Conservation (phyloP, 495 filamentous ascomycete species). For the Neurospora africana region DNA sequence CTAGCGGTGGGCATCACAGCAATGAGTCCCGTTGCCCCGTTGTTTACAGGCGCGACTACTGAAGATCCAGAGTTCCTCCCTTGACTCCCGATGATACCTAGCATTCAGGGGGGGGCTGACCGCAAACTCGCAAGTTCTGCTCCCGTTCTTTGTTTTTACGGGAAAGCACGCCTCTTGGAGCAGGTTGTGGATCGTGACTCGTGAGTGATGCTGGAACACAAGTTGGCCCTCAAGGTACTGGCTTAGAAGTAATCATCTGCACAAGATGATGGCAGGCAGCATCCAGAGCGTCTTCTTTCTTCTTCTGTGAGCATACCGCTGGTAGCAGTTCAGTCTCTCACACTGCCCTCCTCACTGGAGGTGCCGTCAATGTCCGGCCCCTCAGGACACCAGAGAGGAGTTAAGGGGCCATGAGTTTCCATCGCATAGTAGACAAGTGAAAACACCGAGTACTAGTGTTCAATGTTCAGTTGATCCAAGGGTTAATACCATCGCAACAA, state of each 20-base stretch:
- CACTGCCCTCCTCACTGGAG: not conserved
- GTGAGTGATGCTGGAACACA: not conserved
- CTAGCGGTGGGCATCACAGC: not conserved
- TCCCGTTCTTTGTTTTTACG: not conserved
- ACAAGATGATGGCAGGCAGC: not conserved
- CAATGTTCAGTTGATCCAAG: not conserved
- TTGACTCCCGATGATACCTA: too few species aligned
- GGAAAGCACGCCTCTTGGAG: not conserved
- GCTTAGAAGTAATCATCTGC: not conserved
- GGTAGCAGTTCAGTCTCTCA: not conserved
- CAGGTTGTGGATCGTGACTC: not conserved
- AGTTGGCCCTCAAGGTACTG: not conserved
- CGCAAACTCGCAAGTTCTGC: not conserved
- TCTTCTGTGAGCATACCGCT: not conserved
- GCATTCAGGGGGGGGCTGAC: too few species aligned
- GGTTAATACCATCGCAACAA: not conserved
- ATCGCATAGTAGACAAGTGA: not conserved
- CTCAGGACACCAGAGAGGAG: not conserved
- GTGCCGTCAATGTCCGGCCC: not conserved
- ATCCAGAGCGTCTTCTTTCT: not conserved
- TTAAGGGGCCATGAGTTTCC: not conserved
- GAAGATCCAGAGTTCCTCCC: too few species aligned
- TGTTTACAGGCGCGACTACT: too few species aligned
- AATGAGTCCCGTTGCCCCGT: not conserved
- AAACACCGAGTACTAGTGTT: not conserved